A percentile compares a stretch with the other conserved stretches of the same genome.
Evolutionary conservation across 1,284 basidiomycete genomes (phyloP).

Genomic region (Rhodotorula sp.): DNA sequence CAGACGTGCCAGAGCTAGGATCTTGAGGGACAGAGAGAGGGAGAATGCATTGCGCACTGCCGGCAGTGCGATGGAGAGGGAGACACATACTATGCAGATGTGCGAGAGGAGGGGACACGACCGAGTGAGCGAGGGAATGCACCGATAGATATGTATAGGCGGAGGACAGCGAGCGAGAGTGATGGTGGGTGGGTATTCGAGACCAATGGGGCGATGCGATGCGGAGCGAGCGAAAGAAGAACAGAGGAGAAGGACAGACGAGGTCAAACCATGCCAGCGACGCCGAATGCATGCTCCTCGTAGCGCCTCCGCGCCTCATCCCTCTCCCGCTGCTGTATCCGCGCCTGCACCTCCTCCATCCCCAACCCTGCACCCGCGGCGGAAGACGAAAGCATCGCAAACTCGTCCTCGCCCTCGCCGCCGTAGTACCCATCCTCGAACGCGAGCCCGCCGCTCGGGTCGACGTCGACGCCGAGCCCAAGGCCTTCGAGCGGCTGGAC

Average conservation of each 20-base stretch:
- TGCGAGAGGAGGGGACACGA: too few species aligned
- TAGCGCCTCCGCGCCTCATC: constrained; percentile 2
- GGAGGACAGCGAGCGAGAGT: too few species aligned
- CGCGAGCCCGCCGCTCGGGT: background rate
- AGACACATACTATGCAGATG: too few species aligned
- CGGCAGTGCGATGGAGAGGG: too few species aligned
- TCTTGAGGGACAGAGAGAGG: too few species aligned
- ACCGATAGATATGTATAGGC: too few species aligned
- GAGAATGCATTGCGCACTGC: too few species aligned
- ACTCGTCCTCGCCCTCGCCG: constrained; percentile 1
- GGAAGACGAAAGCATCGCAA: background rate
- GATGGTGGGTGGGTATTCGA: too few species aligned
- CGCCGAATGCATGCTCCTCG: constrained; percentile 2
- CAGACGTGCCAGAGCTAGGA: too few species aligned
- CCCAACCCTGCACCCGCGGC: background rate
- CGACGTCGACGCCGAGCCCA: background rate
- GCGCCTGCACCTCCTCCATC: background rate
- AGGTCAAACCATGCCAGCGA: background rate
- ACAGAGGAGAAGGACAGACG: background rate
- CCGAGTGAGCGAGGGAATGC: too few species aligned
- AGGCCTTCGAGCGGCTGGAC: background rate
- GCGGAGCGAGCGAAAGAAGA: background rate
- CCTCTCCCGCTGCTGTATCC: background rate
- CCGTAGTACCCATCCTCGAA: constrained; percentile 10
- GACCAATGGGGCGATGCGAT: too few species aligned